A percentile compares a stretch with the other conserved stretches of the same genome.
phyloP scores from a whole-genome alignment of 2,329 filamentous ascomycete species.

The Fusarium sublunatum region DNA sequence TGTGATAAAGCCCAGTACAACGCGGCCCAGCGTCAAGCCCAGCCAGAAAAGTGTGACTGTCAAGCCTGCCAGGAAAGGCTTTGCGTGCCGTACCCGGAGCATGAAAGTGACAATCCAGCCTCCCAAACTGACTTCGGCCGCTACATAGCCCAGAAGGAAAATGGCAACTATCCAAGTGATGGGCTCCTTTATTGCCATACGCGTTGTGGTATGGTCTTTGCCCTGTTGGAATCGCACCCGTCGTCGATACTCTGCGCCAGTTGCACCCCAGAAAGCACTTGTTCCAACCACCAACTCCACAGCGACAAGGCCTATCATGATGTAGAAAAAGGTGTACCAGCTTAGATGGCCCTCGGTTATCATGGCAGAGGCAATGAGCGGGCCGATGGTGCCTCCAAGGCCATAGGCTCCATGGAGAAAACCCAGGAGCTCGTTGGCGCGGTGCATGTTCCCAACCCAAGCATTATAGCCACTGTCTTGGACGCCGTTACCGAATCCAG shows the following conservation, averaged over 20 bases:
- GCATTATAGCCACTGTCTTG: conserved; percentile 70
- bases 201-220: conserved; percentile 59
- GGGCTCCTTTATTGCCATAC: conserved; percentile 58
- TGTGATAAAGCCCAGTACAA: conserved; percentile 81
- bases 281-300: conserved; percentile 66
- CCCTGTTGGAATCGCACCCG: conserved; percentile 43
- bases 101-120: conserved; percentile 89
- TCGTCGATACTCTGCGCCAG: conserved; percentile 63
- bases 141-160: conserved; percentile 84
- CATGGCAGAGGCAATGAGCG: conserved; percentile 78
- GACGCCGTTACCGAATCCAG: conserved; percentile 78
- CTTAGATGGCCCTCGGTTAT: conserved; percentile 69
- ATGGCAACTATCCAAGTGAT: conserved; percentile 78
- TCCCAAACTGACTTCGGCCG: conserved; percentile 78
- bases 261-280: conserved; percentile 72
- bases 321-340: conserved; percentile 82
- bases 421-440: conserved; percentile 78
- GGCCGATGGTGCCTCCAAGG: conserved; percentile 74
- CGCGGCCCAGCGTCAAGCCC: conserved; percentile 78
- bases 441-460: conserved; percentile 76
- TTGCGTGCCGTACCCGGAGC: conserved; percentile 78
- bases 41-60: conserved; percentile 86
- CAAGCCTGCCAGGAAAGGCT: conserved; percentile 78
- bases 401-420: conserved; percentile 79
- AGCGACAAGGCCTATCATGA: conserved; percentile 71